Conservation (phyloP, 768 basidiomycete genomes). For the Boletus subcaerulescens region DNA sequence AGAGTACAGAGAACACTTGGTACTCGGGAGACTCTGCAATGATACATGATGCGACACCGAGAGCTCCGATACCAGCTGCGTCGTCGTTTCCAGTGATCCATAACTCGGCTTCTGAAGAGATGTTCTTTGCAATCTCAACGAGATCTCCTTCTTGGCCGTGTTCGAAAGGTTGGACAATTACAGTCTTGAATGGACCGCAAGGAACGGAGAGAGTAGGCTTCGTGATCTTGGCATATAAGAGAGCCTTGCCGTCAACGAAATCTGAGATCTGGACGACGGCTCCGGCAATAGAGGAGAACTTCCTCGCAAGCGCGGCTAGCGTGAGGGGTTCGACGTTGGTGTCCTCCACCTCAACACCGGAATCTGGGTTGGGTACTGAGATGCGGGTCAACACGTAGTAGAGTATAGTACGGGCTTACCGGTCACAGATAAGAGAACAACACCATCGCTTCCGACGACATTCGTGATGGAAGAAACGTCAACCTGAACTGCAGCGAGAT, state of each 20-base stretch:
- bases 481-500: constrained; percentile 18
- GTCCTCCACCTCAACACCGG: constrained; percentile 14
- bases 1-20: constrained; percentile 27
- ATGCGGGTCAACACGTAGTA: neutral
- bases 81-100: constrained; percentile 32
- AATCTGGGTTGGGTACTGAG: constrained; percentile 11
- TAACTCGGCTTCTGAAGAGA: constrained; percentile 25
- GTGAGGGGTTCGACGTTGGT: constrained; percentile 13
- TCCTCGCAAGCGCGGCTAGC: constrained; percentile 5
- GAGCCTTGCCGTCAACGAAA: constrained; percentile 7
- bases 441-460: constrained; percentile 21
- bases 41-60: constrained; percentile 28
- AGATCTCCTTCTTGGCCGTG: constrained; percentile 28
- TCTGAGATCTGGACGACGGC: constrained; percentile 11
- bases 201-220: constrained; percentile 14
- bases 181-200: constrained; percentile 21
- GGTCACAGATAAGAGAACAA: constrained; percentile 21
- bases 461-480: constrained; percentile 24
- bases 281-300: constrained; percentile 12
- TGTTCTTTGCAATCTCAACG: constrained; percentile 23
- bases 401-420: constrained; percentile 9
- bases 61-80: constrained; percentile 29
- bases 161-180: constrained; percentile 25
- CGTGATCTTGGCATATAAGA: constrained; percentile 15
- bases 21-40: constrained; percentile 31